Percentiles rank a stretch among this genome's conserved stretches.
phyloP scores from a whole-genome alignment of 495 filamentous ascomycete species.

The Penicillium silybi region DNA sequence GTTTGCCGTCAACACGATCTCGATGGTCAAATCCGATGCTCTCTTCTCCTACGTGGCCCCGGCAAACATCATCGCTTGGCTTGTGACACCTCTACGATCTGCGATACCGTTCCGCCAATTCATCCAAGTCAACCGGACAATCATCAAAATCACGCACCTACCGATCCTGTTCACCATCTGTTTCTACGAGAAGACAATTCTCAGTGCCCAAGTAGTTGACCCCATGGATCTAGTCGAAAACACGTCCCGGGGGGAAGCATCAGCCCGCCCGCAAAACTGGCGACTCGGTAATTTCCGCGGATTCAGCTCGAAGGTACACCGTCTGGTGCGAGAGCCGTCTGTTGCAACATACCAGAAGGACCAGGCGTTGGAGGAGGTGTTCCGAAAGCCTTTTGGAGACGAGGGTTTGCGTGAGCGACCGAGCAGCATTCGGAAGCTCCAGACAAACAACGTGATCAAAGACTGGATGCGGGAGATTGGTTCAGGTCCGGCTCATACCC shows the following conservation, averaged over 20 bases:
- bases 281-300: slow-evolving; percentile 53
- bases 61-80: slow-evolving; percentile 83
- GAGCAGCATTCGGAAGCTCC: slow-evolving; percentile 53
- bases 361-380: slow-evolving; percentile 87
- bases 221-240: slow-evolving; percentile 65
- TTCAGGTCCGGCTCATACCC: slow-evolving; percentile 59
- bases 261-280: slow-evolving; percentile 20
- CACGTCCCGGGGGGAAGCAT: slow-evolving; percentile 31
- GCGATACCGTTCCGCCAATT: slow-evolving; percentile 73
- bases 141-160: slow-evolving; percentile 88
- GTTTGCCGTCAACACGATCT: slow-evolving; percentile 91
- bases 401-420: slow-evolving; percentile 42
- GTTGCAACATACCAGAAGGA: slow-evolving; percentile 84
- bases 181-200: slow-evolving; percentile 73
- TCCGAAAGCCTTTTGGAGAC: slow-evolving; percentile 57
- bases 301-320: slow-evolving; percentile 60
- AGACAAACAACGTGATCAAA: slow-evolving; percentile 70
- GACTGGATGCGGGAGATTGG: slow-evolving; percentile 80
- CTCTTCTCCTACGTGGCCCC: slow-evolving; percentile 90
- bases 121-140: slow-evolving; percentile 73
- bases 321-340: slow-evolving; percentile 74
- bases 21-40: slow-evolving; percentile 93
- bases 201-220: slow-evolving; percentile 67
- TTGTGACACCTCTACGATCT: slow-evolving; percentile 74
- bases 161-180: slow-evolving; percentile 82